Evolutionary conservation across 106 monocot genomes (phyloP), one percentile per base, ranked within the genome.

Genomic region (Cymbidium sinense): DNA sequence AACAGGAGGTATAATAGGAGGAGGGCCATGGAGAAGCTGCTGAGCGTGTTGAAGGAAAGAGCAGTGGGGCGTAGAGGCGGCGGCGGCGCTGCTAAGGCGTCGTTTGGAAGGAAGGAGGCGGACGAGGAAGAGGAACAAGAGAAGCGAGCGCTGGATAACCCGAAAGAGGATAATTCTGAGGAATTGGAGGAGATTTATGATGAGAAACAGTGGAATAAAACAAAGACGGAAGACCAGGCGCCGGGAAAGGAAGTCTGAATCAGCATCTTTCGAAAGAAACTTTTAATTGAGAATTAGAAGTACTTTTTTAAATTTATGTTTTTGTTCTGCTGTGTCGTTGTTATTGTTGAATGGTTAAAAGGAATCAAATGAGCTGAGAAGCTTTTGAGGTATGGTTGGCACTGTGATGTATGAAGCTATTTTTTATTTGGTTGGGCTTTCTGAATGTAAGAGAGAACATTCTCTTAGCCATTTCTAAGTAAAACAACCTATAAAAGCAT

Each of bases 101-200:
- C 7, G 55, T 23, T 1, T 47, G 31, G 41, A 43, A 73, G 64
- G 29, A 83, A 78, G 21, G 81, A 69, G 30, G 71, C 74, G 36
- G 85, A 70, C 3, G 87, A 87, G 43, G 89, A 82, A 43, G 85
- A 85, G 73, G 88, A 88, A 82, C 85, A 89, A 54, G 92, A 90
- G 88, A 90, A 93, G 84, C 81, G 93, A 71, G 90, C 93, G 34
- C 69, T 89, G 74, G 93, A 90, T 70, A 87, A 83, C 41, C 93
- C 93, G 5, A 88, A 85, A 76, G 83, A 83, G 25, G 82, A 50
- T 17, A 75, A 43, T 21, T 75, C 39, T 12, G 55, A 61, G n/a
- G 62, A 51, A 39, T 70, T 75, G 7, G 77, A 50, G 33, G 70
- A 52, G 23, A 34, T 1, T 25, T 70, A 43, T 33, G 75, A 47